A percentile compares a stretch with the other conserved stretches of the same genome.
These are phyloP conservation scores for Vaccinium corymbosum DNA, from an alignment of 148 eudicot genomes.

Conservation along the genomic window DNA sequence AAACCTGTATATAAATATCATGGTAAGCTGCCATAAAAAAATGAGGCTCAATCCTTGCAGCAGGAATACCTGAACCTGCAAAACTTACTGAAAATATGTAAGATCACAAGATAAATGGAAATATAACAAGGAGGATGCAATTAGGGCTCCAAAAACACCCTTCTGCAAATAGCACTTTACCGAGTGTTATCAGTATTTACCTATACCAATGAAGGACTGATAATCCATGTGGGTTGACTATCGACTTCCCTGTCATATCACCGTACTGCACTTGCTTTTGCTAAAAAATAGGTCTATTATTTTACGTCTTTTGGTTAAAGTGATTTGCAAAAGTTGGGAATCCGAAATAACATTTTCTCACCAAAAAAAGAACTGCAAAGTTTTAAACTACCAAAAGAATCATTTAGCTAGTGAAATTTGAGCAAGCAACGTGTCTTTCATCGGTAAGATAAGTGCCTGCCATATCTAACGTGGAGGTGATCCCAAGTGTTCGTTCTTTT, in stretches of 20 bases:
- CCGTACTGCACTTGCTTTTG: neutral
- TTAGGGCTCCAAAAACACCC: neutral
- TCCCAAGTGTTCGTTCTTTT: constrained; percentile 1
- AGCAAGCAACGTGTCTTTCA: neutral
- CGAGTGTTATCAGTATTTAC: neutral
- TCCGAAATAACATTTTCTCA: neutral
- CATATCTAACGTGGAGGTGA: neutral
- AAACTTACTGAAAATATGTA: constrained; percentile 45
- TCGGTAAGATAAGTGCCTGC: neutral
- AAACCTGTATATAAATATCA: constrained; percentile 82
- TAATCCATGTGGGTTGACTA: neutral
- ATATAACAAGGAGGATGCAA: neutral
- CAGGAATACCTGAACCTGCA: constrained; percentile 95
- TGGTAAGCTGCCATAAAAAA: constrained; percentile 54
- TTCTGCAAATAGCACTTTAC: neutral
- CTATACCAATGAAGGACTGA: constrained; percentile 11
- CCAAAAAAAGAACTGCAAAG: neutral
- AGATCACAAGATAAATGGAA: constrained; percentile 24
- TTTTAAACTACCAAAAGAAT: neutral
- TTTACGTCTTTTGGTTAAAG: neutral
- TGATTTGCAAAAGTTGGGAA: neutral
- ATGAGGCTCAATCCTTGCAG: constrained; percentile 46
- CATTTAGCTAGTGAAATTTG: constrained; percentile 11
- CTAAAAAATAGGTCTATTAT: neutral
- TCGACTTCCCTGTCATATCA: constrained; percentile 6